Evolutionary conservation across 2,329 filamentous ascomycete genomes (phyloP).

Genomic region (Tolypocladium capitatum): DNA sequence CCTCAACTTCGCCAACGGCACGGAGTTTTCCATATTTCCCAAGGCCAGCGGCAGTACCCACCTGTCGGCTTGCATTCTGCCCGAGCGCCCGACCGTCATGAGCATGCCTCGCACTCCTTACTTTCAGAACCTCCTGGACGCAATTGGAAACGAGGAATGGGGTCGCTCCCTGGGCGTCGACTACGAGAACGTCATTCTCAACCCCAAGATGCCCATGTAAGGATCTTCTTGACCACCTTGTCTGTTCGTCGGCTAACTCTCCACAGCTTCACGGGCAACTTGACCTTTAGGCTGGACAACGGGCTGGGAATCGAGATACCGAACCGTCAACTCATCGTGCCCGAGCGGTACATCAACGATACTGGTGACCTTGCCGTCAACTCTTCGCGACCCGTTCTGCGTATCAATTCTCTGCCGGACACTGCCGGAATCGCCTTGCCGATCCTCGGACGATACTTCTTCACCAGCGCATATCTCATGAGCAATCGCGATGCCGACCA

Average conservation of each 20-base stretch:
- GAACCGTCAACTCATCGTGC: slow-evolving; percentile 5
- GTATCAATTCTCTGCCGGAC: slow-evolving; percentile 1
- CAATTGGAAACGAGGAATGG: neutral
- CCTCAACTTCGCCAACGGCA: slow-evolving; percentile 5
- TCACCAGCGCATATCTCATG: slow-evolving; percentile 6
- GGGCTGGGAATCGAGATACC: slow-evolving; percentile 3
- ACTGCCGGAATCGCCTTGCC: neutral
- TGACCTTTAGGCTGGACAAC: slow-evolving; percentile 2
- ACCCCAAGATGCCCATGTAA: neutral
- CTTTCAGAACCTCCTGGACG: slow-evolving; percentile 1
- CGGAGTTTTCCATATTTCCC: slow-evolving; percentile 4
- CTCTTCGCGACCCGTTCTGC: neutral
- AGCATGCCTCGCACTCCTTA: slow-evolving; percentile 1
- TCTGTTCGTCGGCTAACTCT: neutral
- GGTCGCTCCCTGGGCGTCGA: neutral
- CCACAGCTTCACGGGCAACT: neutral
- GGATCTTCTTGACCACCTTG: slow-evolving; percentile 8
- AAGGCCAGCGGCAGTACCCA: neutral
- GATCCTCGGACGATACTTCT: slow-evolving; percentile 5
- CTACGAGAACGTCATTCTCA: neutral
- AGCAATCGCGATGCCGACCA: slow-evolving; percentile 3
- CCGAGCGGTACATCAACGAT: slow-evolving; percentile 1
- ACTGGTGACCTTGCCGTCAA: slow-evolving; percentile 1
- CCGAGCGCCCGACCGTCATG: slow-evolving; percentile 4
- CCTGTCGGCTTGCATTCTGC: slow-evolving; percentile 4